phyloP scores from a whole-genome alignment of 2,329 filamentous ascomycete species.

The Colletotrichum sp. region DNA sequence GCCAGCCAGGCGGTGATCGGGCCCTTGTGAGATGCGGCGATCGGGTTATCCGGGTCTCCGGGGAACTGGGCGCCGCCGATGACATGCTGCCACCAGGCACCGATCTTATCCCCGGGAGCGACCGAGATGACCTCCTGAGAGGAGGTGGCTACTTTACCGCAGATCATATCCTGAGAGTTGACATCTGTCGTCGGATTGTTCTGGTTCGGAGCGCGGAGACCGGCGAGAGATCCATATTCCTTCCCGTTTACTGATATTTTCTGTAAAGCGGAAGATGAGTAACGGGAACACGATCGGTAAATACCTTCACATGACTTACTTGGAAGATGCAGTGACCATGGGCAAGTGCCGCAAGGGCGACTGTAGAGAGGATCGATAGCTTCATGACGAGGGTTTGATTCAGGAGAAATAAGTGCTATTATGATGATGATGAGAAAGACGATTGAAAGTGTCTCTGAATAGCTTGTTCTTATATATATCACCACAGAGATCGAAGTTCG shows the following conservation, averaged over 20 bases:
- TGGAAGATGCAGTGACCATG: slow-evolving; percentile 18
- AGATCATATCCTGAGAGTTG: slow-evolving; percentile 52
- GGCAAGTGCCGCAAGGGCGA: not conserved
- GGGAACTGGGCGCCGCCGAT: slow-evolving; percentile 57
- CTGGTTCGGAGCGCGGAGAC: slow-evolving; percentile 25
- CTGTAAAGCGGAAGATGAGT: not conserved
- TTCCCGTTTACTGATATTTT: slow-evolving; percentile 20
- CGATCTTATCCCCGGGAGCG: slow-evolving; percentile 55
- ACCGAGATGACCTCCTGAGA: slow-evolving; percentile 51
- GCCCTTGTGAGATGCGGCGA: slow-evolving; percentile 59
- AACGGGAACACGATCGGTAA: not conserved
- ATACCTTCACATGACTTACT: not conserved
- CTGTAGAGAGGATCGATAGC: not conserved
- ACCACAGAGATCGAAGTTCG: not conserved
- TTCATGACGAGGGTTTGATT: not conserved
- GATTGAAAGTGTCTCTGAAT: not conserved
- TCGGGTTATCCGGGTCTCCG: slow-evolving; percentile 57
- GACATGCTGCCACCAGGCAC: slow-evolving; percentile 58
- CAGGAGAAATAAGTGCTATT: too few relatives aligned
- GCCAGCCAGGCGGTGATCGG: slow-evolving; percentile 59
- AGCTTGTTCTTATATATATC: not conserved
- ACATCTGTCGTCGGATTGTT: slow-evolving; percentile 61
- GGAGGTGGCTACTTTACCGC: slow-evolving; percentile 48
- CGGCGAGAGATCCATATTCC: slow-evolving; percentile 14
- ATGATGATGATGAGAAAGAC: not conserved